Evolutionary conservation across 2,329 filamentous ascomycete genomes (phyloP), one percentile per base, ranked within the genome.

Genomic region (Fusarium annulatum): DNA sequence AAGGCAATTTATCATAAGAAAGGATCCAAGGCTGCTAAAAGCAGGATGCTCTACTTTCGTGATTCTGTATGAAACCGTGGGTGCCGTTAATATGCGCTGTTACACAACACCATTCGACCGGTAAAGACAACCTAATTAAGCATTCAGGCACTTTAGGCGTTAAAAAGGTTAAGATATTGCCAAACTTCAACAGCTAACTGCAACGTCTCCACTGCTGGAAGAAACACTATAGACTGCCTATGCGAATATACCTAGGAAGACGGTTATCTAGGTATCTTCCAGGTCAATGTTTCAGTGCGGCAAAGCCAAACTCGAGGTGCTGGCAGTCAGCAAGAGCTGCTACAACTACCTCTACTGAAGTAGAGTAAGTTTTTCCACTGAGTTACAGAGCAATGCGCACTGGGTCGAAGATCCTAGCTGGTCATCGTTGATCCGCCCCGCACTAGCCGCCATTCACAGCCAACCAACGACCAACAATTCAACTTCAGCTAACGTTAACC

Each of bases 341-440:
- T 28, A 45, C 61, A 60, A 38, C 30, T 30, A 38, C 48, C 30
- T 52, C 10, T 52, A 34, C 26, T 16, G 21, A 23, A 21, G 14
- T 23, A 51, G n/a, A 33, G n/a, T 23, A 26, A 36, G 33, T 26
- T 53, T 26, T 18, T 53, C 33, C 33, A 53, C n/a, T 53, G 10
- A 39, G 43, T 26, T 28, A 46, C 43, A 10, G 43, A 46, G 51
- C 14, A 61, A 21, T 60, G 18, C 30, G n/a, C 23, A 42, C 34
- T 59, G 62, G 68, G 33, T 30, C 38, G 55, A 46, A 58, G 64
- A 58, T 66, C 69, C 64, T 63, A 52, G 66, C 67, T 75, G 75
- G 64, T 71, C 76, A 77, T 78, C 75, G 66, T 78, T 79, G 75
- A 78, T 74, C 72, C 72, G 72, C 72, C 72, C 72, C 72, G 64